Percentiles rank a stretch among this genome's conserved stretches.
These are phyloP conservation scores for Plasmodium ovale DNA, from an alignment of 169 alveolate species.

Conservation along the genomic window DNA sequence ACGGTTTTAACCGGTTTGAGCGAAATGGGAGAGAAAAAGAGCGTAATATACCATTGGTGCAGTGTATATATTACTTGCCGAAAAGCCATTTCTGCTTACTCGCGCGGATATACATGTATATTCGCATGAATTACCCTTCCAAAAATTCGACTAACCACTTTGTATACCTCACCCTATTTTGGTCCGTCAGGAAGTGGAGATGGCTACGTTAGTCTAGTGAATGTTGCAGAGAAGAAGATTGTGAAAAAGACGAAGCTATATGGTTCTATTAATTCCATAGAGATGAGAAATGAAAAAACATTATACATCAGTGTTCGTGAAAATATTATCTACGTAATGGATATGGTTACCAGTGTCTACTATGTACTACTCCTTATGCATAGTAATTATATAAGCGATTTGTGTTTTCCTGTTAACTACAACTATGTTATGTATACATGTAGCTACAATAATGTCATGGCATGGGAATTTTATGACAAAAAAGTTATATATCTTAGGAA, in stretches of 20 bases:
- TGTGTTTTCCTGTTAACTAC: conserved; percentile 56
- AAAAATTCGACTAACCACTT: background rate
- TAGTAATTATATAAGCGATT: conserved; percentile 40
- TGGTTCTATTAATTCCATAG: conserved; percentile 66
- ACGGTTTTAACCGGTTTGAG: conserved; percentile 59
- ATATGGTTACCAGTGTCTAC: conserved; percentile 12
- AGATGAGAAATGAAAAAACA: conserved; percentile 60
- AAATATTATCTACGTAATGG: conserved; percentile 72
- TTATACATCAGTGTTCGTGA: conserved; percentile 50
- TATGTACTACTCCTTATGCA: conserved; percentile 37
- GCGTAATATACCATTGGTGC: background rate
- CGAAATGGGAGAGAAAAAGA: background rate
- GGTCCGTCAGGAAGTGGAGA: conserved; percentile 74
- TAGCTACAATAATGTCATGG: conserved; percentile 61
- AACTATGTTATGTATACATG: conserved; percentile 70
- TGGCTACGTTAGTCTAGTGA: conserved; percentile 56
- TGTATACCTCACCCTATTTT: background rate
- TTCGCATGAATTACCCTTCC: too few species aligned
- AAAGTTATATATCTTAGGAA: conserved; percentile 52
- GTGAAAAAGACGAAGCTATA: conserved; percentile 48
- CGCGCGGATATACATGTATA: too few species aligned
- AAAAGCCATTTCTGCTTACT: too few species aligned
- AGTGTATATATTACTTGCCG: background rate
- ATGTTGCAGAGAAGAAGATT: conserved; percentile 44
- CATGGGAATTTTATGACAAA: conserved; percentile 72